Conservation (phyloP, 2,329 filamentous ascomycete species). For the Juglanconis juglandina region DNA sequence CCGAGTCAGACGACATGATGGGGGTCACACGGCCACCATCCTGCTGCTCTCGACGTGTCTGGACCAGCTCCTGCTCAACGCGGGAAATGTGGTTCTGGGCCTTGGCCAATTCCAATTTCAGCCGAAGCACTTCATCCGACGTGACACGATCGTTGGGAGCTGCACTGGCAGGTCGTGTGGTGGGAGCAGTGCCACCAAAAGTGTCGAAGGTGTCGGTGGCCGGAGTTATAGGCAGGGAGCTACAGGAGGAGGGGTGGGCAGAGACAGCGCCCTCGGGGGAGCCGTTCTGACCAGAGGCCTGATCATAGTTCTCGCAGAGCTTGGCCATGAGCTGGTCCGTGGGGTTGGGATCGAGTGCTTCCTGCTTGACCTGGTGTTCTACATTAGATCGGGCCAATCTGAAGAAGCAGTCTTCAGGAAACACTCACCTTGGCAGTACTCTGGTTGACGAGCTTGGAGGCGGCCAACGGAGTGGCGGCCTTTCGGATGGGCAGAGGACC, state of each 20-base stretch:
- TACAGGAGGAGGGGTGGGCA: conserved; percentile 52
- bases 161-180: conserved; percentile 52
- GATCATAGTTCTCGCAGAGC: conserved; percentile 16
- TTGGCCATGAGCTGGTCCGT: conserved; percentile 72
- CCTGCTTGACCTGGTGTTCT: conserved; percentile 40
- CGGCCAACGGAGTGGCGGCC: conserved; percentile 44
- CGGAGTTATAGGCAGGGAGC: conserved; percentile 61
- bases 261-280: conserved; percentile 62
- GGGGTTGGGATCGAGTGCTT: conserved; percentile 42
- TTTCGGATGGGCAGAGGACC: conserved; percentile 34
- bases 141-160: conserved; percentile 41
- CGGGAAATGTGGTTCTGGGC: conserved; percentile 68
- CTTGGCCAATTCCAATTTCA: conserved; percentile 69
- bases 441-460: conserved; percentile 56
- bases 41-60: conserved; percentile 58
- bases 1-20: conserved; percentile 37
- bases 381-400: conserved; percentile 17
- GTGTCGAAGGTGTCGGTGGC: conserved; percentile 49
- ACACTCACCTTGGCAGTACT: conserved; percentile 47
- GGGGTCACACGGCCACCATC: conserved; percentile 55
- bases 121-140: conserved; percentile 60
- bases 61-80: conserved; percentile 68
- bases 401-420: conserved; percentile 6
- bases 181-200: conserved; percentile 41
- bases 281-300: conserved; percentile 56